phyloP scores from a whole-genome alignment of 1,284 basidiomycete species.

The Prillingera fragicola region DNA sequence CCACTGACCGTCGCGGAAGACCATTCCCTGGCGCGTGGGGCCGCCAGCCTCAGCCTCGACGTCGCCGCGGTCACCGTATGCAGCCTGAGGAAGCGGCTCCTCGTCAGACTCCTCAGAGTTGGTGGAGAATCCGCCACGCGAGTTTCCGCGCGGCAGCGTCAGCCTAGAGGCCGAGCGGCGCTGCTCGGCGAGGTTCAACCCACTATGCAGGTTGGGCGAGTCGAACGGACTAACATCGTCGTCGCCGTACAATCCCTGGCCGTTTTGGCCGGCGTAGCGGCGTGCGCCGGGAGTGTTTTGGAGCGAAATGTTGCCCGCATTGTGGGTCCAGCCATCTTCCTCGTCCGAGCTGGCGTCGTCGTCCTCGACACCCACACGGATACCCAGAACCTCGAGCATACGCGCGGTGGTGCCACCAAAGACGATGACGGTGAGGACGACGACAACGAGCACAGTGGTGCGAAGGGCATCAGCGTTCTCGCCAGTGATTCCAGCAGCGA shows the following conservation, averaged over 20 bases:
- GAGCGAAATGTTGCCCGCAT: conserved; percentile 38
- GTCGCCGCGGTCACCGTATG: conserved; percentile 54
- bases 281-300: conserved; percentile 37
- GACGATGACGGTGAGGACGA: conserved; percentile 88
- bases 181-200: not conserved
- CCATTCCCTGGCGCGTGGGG: conserved; percentile 38
- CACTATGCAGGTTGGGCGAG: conserved; percentile 26
- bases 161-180: conserved; percentile 1
- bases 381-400: conserved; percentile 97
- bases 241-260: conserved; percentile 34
- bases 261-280: conserved; percentile 41
- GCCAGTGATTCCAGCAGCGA: conserved; percentile 91
- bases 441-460: conserved; percentile 90
- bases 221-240: conserved; percentile 30
- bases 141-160: conserved; percentile 9
- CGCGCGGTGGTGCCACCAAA: conserved; percentile 95
- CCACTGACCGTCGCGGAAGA: conserved; percentile 69
- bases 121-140: conserved; percentile 41
- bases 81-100: conserved; percentile 61
- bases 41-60: conserved; percentile 12
- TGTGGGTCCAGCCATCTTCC: conserved; percentile 51
- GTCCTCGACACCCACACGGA: conserved; percentile 91
- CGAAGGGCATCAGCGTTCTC: conserved; percentile 83
- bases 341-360: conserved; percentile 74
- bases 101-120: conserved; percentile 59